Percentiles rank a stretch among this genome's conserved stretches.
These are phyloP conservation scores for Withania somnifera DNA, from an alignment of 305 asterid species.

Conservation along the genomic window DNA sequence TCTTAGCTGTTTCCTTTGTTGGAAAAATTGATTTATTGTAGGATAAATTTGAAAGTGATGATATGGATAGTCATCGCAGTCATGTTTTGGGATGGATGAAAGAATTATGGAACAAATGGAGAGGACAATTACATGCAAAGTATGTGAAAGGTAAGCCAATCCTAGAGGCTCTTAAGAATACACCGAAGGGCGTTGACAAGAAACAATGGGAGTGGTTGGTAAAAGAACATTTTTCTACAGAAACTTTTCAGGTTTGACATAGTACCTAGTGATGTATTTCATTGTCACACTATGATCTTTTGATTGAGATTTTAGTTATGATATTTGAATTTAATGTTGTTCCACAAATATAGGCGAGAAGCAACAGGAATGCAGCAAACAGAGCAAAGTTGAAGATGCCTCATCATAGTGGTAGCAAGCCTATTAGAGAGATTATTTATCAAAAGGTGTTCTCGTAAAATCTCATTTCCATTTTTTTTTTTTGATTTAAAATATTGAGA, in stretches of 20 bases:
- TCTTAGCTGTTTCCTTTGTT: too few species aligned
- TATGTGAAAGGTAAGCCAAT: not conserved
- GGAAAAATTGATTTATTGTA: not conserved
- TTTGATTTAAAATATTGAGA: not conserved
- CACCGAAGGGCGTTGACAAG: not conserved
- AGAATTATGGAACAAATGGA: conserved; percentile 2
- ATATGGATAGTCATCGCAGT: not conserved
- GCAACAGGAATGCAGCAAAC: not conserved
- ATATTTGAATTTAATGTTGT: not conserved
- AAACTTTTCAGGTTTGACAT: not conserved
- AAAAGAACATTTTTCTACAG: not conserved
- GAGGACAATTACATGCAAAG: not conserved
- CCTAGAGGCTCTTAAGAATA: not conserved
- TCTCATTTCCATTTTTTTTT: not conserved
- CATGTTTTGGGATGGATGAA: not conserved
- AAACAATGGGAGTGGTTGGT: conserved; percentile 5
- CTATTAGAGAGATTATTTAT: conserved; percentile 5
- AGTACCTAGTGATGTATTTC: not conserved
- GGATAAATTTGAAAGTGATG: not conserved
- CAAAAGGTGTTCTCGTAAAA: not conserved
- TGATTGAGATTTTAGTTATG: not conserved
- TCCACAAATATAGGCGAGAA: not conserved
- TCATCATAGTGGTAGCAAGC: conserved; percentile 1
- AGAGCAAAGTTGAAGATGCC: conserved; percentile 2
- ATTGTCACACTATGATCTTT: not conserved